These are phyloP conservation scores for Priceomyces carsonii DNA, from an alignment of 805 yeast species.

Conservation along the genomic window DNA sequence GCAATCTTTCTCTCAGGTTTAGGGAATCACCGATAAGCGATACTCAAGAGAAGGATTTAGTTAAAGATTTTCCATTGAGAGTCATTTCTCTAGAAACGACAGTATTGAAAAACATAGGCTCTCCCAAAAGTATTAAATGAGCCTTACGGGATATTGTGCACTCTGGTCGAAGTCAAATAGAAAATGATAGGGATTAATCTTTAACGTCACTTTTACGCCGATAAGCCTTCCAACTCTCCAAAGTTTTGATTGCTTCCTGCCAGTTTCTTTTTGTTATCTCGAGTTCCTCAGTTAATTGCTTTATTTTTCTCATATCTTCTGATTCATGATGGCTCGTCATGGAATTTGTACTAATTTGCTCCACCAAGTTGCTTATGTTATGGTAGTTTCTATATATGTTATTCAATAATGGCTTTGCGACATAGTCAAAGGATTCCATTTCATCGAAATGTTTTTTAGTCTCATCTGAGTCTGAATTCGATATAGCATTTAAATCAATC, in stretches of 20 bases:
- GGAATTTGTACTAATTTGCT: conserved; percentile 11
- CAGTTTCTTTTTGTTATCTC: conserved; percentile 33
- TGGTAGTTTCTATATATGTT: conserved; percentile 37
- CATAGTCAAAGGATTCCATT: conserved; percentile 35
- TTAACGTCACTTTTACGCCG: conserved; percentile 5
- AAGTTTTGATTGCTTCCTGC: conserved; percentile 39
- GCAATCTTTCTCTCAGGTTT: conserved; percentile 16
- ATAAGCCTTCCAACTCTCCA: conserved; percentile 39
- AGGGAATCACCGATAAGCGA: conserved; percentile 11
- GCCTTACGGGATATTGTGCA: too few species aligned
- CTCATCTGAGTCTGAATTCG: conserved; percentile 12
- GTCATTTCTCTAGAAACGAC: conserved; percentile 34
- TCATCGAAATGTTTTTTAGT: conserved; percentile 24
- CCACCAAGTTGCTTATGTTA: conserved; percentile 19
- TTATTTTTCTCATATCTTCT: conserved; percentile 14
- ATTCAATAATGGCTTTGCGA: conserved; percentile 35
- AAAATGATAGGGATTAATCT: background rate
- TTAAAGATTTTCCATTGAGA: conserved; percentile 30
- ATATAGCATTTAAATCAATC: conserved; percentile 24
- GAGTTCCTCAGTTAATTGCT: conserved; percentile 32
- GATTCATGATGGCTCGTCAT: conserved; percentile 8
- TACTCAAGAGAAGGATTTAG: conserved; percentile 16
- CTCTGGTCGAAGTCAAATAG: background rate
- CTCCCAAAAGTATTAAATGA: conserved; percentile 2
- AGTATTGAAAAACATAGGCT: conserved; percentile 15